Evolutionary conservation across 2,329 filamentous ascomycete genomes (phyloP), one percentile per base, ranked within the genome.

Genomic region (Sclerotinia glacialis): DNA sequence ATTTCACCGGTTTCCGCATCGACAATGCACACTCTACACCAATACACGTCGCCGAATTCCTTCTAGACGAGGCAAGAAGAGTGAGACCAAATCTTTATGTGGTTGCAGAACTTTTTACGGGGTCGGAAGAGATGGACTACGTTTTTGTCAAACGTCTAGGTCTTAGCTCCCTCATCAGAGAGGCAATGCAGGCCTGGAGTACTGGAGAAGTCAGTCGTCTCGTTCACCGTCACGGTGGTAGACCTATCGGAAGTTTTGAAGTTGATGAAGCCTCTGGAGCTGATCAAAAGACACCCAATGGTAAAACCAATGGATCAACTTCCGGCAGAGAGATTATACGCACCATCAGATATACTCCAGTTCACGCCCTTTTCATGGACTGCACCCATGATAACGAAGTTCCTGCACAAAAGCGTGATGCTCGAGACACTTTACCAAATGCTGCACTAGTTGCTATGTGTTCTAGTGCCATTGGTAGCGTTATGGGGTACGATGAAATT

Each of bases 381-480:
- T 99, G 96, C 78, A 99, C 96, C 0, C 95, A 99, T 77, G 95
- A 99, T 79, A 99, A 99, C 73, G 94, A 99, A 79, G 90, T 92
- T 2, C 95, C 95, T 0, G 92, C 94, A 0, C 94, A 99, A 78
- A 97, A 97, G 78, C 86, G 96, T 50, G 93, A 97, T 77, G 93
- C 93, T 62, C 87, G 93, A 68, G 96, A 99, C 76, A 98, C 95
- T 0, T 83, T 99, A 12, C 91, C 96, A 9, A 98, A 96, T 74
- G 93, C 94, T 60, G 95, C 95, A 6, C 83, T 99, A 5, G 94
- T 98, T 47, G 90, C 89, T 75, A 97, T 99, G 93, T 99, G 96
- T 78, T 88, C 93, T 31, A 97, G 92, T 73, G 92, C 94, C 1
- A 93, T 90, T 9, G 95, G 95, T 54, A 98, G 95, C 76, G 95